Conservation (phyloP, 805 yeast genomes). For the Wickerhamiella galacta region DNA sequence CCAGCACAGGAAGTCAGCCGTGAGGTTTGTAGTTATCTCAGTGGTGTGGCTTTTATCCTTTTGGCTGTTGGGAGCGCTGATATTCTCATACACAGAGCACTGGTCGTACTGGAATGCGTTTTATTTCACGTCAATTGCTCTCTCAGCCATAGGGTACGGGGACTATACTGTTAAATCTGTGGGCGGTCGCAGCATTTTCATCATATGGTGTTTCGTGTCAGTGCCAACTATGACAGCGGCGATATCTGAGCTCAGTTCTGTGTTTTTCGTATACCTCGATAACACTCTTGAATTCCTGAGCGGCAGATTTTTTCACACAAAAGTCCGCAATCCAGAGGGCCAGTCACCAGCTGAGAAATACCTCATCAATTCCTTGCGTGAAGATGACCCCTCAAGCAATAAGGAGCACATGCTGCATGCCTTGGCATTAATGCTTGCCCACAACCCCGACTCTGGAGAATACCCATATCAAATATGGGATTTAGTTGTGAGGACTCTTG, state of each 20-base stretch:
- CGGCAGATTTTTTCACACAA: not conserved
- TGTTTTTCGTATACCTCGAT: slow-evolving; percentile 1
- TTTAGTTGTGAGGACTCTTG: no score
- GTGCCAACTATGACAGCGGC: slow-evolving; percentile 64
- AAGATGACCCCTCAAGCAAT: no score
- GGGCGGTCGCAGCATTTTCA: slow-evolving; percentile 58
- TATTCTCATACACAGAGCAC: slow-evolving; percentile 32
- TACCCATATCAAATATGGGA: no score
- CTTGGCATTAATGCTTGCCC: no score
- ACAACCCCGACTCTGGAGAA: no score
- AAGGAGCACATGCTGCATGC: no score
- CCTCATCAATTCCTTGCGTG: no score
- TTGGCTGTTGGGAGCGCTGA: slow-evolving; percentile 60
- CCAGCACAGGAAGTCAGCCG: slow-evolving; percentile 17
- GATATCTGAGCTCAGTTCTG: slow-evolving; percentile 8
- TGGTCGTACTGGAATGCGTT: slow-evolving; percentile 60
- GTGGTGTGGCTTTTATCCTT: slow-evolving; percentile 35
- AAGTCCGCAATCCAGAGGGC: no score
- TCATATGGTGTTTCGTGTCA: slow-evolving; percentile 67
- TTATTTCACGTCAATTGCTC: slow-evolving; percentile 63
- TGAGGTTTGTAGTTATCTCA: slow-evolving; percentile 19
- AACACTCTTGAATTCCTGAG: not conserved
- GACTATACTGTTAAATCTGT: slow-evolving; percentile 45
- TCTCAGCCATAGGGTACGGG: slow-evolving; percentile 77
- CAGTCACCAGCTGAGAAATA: slow-evolving; percentile 4